Evolutionary conservation across 805 yeast species (phyloP).

Genomic region (Ogataea haglerorum): DNA sequence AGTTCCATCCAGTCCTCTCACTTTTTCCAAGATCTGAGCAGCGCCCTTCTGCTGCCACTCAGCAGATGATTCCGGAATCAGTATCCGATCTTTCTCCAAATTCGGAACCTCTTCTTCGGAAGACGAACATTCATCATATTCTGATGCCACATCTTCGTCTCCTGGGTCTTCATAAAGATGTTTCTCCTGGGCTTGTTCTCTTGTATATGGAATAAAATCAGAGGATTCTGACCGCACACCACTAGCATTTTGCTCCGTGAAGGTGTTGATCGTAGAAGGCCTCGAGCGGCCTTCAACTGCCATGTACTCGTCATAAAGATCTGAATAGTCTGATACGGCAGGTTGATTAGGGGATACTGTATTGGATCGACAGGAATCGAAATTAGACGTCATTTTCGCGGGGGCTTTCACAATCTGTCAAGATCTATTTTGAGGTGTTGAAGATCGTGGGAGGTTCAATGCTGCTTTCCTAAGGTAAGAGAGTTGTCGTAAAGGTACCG

Average conservation of each 20-base stretch:
- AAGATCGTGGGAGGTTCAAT: no score
- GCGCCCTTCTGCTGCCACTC: slow-evolving; percentile 61
- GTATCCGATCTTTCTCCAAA: slow-evolving; percentile 1
- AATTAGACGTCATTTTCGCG: slow-evolving; percentile 4
- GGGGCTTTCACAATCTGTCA: background rate
- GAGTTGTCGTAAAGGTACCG: no score
- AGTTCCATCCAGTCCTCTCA: slow-evolving; percentile 46
- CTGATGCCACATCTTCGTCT: background rate
- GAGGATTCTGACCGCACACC: slow-evolving; percentile 1
- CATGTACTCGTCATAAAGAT: slow-evolving; percentile 30
- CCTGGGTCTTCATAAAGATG: background rate
- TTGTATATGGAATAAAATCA: slow-evolving; percentile 1
- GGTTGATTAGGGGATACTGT: slow-evolving; percentile 2
- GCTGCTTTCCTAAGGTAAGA: no score
- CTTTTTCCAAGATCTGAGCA: slow-evolving; percentile 48
- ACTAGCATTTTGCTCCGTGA: background rate
- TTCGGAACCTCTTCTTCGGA: background rate
- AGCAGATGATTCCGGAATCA: slow-evolving; percentile 27
- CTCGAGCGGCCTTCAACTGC: slow-evolving; percentile 8
- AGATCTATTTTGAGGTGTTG: background rate
- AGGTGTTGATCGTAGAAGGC: background rate
- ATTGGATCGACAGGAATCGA: slow-evolving; percentile 12
- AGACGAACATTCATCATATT: background rate
- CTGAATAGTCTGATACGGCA: slow-evolving; percentile 20
- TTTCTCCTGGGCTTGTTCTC: background rate